phyloP scores from a whole-genome alignment of 257 asterid species.

The Solanum neorickii region DNA sequence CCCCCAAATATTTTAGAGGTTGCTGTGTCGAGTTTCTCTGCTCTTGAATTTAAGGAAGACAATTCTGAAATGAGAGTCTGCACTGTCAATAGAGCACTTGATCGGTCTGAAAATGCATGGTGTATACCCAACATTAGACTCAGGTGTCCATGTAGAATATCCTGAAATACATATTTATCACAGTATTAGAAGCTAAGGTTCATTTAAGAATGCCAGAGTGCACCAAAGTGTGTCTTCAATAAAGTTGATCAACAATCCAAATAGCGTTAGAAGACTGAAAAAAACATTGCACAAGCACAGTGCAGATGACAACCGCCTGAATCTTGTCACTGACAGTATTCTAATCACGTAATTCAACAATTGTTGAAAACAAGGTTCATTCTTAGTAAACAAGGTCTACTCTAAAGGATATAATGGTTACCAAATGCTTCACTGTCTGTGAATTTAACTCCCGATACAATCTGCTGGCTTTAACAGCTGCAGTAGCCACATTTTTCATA shows the following conservation, averaged over 20 bases:
- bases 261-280: background rate
- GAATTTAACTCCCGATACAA: slow-evolving; percentile 66
- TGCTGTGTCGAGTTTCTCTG: slow-evolving; percentile 71
- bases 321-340: background rate
- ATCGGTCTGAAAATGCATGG: slow-evolving; percentile 83
- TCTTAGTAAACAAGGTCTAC: background rate
- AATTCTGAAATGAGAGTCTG: slow-evolving; percentile 90
- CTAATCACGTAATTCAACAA: background rate
- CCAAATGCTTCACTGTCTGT: slow-evolving; percentile 72
- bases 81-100: slow-evolving; percentile 84
- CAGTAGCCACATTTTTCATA: slow-evolving; percentile 73
- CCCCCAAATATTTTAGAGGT: slow-evolving; percentile 74
- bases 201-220: background rate
- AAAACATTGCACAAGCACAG: background rate
- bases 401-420: slow-evolving; percentile 20
- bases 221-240: background rate
- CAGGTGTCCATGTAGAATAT: slow-evolving; percentile 74
- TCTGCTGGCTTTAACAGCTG: slow-evolving; percentile 89
- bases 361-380: background rate
- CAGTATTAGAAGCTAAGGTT: background rate
- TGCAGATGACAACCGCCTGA: background rate
- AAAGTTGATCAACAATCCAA: background rate
- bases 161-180: slow-evolving; percentile 38
- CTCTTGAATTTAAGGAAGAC: slow-evolving; percentile 68
- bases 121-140: slow-evolving; percentile 77